Evolutionary conservation across 345 rosid genomes (phyloP), one percentile per base, ranked within the genome.

Genomic region (Erysimum cheiranthoides): DNA sequence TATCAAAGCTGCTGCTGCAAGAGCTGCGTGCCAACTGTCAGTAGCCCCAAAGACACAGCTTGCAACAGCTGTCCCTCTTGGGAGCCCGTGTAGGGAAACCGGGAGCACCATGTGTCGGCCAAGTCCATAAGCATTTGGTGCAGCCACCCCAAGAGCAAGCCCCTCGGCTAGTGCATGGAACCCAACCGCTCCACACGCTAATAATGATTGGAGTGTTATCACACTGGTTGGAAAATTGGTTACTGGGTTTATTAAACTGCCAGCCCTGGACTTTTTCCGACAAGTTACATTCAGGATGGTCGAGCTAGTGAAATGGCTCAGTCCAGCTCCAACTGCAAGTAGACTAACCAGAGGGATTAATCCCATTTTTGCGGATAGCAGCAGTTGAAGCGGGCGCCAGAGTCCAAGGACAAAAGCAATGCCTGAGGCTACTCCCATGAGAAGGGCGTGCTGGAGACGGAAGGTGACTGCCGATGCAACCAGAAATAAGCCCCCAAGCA

Each of bases 41-140:
- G 98, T 93, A 21, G 93, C 95, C 12, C 98, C 98, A 12, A 82
- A 91, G 51, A 96, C 86, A 79, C 99, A 96, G 80, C 99, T 93
- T 17, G 98, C 98, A 16, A 96, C 99, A 2, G 99, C 97, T 8
- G 93, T 96, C 27, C 99, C 98, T 14, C 98, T 86, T 35, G 98
- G 99, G 40, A 96, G 90, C 36, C 98, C 98, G 4, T 96, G 99
- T 40, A 96, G 74, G 51, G 97, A 91, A 65, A 96, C 98, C 0
- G 99, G 99, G 58, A 96, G 95, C 73, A 96, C 95, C 89, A 96
- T 93, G 85, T 96, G 92, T 70, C 89, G 86, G 58, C 98, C 99
- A 0, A 91, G 84, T 54, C 99, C 97, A 28, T 96, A 89, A 21
- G 99, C 99, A 76, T 90, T 86, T 51, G 99, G 98, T 68, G 99